Conservation (phyloP, 495 filamentous ascomycete genomes). For the Aspergillus baeticus region DNA sequence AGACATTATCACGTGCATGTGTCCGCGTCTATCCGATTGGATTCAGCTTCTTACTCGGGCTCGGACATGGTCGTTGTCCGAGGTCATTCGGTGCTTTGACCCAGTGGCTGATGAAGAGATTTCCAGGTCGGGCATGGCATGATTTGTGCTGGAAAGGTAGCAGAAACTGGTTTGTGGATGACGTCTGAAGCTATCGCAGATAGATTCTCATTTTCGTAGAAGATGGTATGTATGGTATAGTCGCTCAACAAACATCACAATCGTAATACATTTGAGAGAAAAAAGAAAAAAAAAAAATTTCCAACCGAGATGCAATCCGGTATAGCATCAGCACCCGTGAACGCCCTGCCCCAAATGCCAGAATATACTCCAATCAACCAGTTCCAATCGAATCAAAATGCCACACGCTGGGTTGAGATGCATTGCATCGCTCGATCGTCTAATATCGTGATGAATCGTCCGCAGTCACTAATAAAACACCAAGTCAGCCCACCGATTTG, state of each 20-base stretch:
- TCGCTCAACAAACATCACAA: neutral
- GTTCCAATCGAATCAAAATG: neutral
- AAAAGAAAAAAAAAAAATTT: neutral
- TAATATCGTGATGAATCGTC: conserved; percentile 8
- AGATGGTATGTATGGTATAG: too few relatives aligned
- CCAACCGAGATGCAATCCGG: neutral
- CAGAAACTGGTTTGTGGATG: too few relatives aligned
- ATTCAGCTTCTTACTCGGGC: too few relatives aligned
- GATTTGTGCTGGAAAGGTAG: too few relatives aligned
- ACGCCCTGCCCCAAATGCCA: neutral
- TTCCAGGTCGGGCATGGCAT: too few relatives aligned
- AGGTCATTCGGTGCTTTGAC: too few relatives aligned
- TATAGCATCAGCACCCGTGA: neutral
- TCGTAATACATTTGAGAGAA: neutral
- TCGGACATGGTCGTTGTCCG: too few relatives aligned
- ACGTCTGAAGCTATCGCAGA: too few relatives aligned
- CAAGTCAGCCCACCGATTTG: neutral
- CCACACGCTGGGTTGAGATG: neutral
- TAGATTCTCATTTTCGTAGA: too few relatives aligned
- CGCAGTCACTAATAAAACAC: conserved; percentile 1
- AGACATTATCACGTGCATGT: too few relatives aligned
- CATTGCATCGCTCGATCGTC: neutral
- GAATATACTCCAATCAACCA: neutral
- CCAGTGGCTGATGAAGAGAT: too few relatives aligned
- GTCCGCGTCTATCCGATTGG: too few relatives aligned